Percentiles rank a stretch among this genome's conserved stretches.
phyloP scores from a whole-genome alignment of 768 basidiomycete species.

The Pleurotus pulmonarius region DNA sequence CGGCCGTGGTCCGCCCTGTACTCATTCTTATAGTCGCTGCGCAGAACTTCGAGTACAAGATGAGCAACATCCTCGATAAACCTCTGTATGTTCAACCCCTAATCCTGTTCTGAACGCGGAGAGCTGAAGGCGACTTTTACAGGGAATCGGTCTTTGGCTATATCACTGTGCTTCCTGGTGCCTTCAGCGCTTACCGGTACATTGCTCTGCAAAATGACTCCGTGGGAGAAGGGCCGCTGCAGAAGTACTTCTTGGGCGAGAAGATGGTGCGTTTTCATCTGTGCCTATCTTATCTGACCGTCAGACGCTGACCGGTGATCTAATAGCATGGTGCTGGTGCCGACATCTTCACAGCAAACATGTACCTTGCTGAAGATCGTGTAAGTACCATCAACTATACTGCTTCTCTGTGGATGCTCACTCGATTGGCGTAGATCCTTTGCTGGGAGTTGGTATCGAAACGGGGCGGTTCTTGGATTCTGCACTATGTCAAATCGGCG shows the following conservation, averaged over 20 bases:
- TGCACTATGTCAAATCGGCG: conserved; percentile 96
- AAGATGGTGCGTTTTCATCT: conserved; percentile 58
- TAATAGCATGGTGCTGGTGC: conserved; percentile 72
- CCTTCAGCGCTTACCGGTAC: conserved; percentile 89
- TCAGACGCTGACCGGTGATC: conserved; percentile 1
- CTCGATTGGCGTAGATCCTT: conserved; percentile 51
- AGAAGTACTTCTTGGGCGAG: conserved; percentile 97
- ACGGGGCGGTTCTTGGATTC: conserved; percentile 81
- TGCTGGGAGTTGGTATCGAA: conserved; percentile 99
- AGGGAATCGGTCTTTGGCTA: conserved; percentile 88
- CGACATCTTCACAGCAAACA: conserved; percentile 93
- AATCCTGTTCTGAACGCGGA: no score
- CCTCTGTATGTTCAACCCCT: conserved; percentile 47
- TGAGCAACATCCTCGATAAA: conserved; percentile 91
- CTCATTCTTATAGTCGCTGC: conserved; percentile 54
- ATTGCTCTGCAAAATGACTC: conserved; percentile 88
- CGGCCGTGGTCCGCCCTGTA: not conserved
- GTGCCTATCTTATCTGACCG: not conserved
- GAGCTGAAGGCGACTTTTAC: not conserved
- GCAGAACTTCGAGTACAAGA: conserved; percentile 95
- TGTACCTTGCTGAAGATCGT: conserved; percentile 93
- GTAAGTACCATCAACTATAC: conserved; percentile 26
- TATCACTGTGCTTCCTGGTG: conserved; percentile 90
- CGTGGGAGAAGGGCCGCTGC: conserved; percentile 80
- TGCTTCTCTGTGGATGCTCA: not conserved